Percentiles rank a stretch among this genome's conserved stretches.
These are phyloP conservation scores for Micractinium sp. DNA, from an alignment of 139 green algal genomes.

Conservation along the genomic window DNA sequence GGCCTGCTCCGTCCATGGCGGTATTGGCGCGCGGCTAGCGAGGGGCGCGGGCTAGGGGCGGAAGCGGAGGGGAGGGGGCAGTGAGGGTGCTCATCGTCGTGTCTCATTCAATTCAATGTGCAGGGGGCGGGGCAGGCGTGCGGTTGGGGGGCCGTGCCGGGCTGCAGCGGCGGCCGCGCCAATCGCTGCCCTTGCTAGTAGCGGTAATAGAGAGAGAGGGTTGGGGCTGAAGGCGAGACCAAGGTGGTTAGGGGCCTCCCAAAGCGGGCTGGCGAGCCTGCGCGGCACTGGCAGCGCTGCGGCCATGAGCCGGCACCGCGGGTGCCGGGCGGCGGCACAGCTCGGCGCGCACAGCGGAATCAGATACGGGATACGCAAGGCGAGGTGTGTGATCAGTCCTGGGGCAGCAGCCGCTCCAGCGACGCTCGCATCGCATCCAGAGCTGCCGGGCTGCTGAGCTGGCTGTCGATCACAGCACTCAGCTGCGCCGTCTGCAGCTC, in stretches of 20 bases:
- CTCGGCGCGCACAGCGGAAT: too few relatives aligned
- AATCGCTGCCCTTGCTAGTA: too few relatives aligned
- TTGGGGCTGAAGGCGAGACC: too few relatives aligned
- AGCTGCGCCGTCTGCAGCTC: conserved; percentile 1
- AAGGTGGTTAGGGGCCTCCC: too few relatives aligned
- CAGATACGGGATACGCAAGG: too few relatives aligned
- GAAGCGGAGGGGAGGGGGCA: too few relatives aligned
- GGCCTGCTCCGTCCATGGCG: too few relatives aligned
- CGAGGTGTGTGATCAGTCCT: neutral
- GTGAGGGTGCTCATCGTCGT: neutral
- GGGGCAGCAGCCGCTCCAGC: conserved; percentile 59
- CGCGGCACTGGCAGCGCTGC: neutral
- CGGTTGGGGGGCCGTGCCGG: neutral
- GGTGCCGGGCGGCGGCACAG: neutral
- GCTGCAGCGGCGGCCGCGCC: neutral
- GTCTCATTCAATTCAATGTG: neutral
- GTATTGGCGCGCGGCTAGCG: too few relatives aligned
- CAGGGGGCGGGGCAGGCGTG: neutral
- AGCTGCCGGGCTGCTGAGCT: conserved; percentile 17
- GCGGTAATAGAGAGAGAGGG: too few relatives aligned
- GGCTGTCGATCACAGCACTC: conserved; percentile 11
- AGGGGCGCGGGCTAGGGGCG: too few relatives aligned
- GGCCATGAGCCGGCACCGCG: neutral
- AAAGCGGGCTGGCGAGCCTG: neutral
- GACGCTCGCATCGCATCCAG: conserved; percentile 51